These are phyloP conservation scores for Dictyostelium citrinum DNA, from an alignment of 78 protist species.

Conservation along the genomic window DNA sequence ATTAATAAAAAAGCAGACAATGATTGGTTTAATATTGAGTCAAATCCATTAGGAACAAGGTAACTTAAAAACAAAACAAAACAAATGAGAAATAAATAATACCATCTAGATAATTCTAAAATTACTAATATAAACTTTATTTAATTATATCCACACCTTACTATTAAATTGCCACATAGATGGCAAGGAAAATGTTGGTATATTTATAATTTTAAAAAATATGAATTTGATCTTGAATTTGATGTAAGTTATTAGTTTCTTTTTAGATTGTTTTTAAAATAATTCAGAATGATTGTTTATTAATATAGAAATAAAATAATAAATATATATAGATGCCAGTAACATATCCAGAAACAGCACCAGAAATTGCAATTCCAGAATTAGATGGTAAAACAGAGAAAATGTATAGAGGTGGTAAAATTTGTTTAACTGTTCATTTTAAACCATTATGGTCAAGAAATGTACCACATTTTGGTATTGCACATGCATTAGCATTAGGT, in stretches of 20 bases:
- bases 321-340: constrained; percentile 85
- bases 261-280: neutral
- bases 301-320: too few relatives aligned
- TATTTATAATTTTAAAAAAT: constrained; percentile 84
- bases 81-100: neutral
- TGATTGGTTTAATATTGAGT: constrained; percentile 95
- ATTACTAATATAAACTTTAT: neutral
- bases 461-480: constrained; percentile 97
- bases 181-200: constrained; percentile 93
- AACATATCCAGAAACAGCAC: constrained; percentile 93
- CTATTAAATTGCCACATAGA: constrained; percentile 3
- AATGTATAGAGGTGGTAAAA: constrained; percentile 96
- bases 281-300: too few relatives aligned
- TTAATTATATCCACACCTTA: neutral
- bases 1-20: constrained; percentile 87
- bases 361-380: constrained; percentile 96
- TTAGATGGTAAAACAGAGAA: constrained; percentile 89
- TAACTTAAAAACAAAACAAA: neutral
- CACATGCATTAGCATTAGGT: constrained; percentile 98
- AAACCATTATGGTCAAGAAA: constrained; percentile 97
- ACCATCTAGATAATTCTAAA: neutral
- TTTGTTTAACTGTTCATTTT: constrained; percentile 96
- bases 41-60: constrained; percentile 87
- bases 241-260: constrained; percentile 74
- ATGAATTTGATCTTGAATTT: constrained; percentile 95